Evolutionary conservation across 192 early-diverging fungal species (phyloP).

Genomic region (Diversispora epigaea): DNA sequence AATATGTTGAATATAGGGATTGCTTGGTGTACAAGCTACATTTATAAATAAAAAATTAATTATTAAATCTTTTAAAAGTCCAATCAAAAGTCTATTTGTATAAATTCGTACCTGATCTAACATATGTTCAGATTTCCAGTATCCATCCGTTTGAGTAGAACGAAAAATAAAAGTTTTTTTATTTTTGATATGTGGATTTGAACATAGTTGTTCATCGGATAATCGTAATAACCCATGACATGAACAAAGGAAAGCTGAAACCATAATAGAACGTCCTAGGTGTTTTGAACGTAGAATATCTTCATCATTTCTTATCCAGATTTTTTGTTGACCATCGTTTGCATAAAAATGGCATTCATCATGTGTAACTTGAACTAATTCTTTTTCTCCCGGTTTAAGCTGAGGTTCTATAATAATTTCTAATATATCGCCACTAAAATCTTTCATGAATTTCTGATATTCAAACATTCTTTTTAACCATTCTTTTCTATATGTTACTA

Average conservation of each 20-base stretch:
- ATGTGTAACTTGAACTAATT: too few species aligned
- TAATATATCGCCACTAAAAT: conserved; percentile 14
- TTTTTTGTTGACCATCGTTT: too few species aligned
- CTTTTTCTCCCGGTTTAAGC: too few species aligned
- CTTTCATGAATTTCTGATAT: conserved; percentile 26
- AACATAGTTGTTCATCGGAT: background rate
- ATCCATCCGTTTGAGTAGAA: conserved; percentile 28
- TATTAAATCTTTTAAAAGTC: conserved; percentile 3
- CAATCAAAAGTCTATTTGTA: too few species aligned
- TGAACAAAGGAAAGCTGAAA: conserved; percentile 31
- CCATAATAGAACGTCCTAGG: conserved; percentile 30
- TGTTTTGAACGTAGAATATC: conserved; percentile 18
- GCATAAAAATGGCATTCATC: too few species aligned
- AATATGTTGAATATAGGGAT: background rate
- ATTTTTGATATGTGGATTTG: background rate
- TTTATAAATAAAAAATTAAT: background rate
- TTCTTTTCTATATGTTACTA: conserved; percentile 16
- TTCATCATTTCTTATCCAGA: too few species aligned
- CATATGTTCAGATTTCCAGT: conserved; percentile 31
- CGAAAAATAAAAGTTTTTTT: background rate
- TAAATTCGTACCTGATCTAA: conserved; percentile 25
- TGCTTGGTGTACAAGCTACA: background rate
- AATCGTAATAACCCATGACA: conserved; percentile 22
- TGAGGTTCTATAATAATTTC: conserved; percentile 2
- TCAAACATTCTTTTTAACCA: conserved; percentile 31